Conservation (phyloP, 2,329 filamentous ascomycete species). For the Calonectria pauciramosa region DNA sequence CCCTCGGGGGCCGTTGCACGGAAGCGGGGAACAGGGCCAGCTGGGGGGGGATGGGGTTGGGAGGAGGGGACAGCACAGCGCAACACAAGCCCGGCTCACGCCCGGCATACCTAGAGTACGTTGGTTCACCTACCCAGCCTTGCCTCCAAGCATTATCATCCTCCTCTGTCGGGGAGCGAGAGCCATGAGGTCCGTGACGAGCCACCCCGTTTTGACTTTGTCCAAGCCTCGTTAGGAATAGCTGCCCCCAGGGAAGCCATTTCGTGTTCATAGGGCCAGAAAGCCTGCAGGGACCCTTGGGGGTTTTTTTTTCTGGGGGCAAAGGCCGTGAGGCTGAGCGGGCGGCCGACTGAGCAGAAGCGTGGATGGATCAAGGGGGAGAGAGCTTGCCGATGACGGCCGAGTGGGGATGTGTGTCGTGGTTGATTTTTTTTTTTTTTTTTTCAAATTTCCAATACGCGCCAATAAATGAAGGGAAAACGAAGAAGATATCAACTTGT, state of each 20-base stretch:
- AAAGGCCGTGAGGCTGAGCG: slow-evolving; percentile 28
- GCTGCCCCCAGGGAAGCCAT: not conserved
- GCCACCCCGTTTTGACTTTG: slow-evolving; percentile 1
- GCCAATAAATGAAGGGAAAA: not conserved
- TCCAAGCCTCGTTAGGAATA: slow-evolving; percentile 21
- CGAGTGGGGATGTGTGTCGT: slow-evolving; percentile 3
- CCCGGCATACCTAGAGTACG: not conserved
- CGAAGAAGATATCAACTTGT: not conserved
- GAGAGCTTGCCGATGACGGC: slow-evolving; percentile 19
- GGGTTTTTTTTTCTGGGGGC: slow-evolving; percentile 9
- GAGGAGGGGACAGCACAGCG: not conserved
- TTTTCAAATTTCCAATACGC: not conserved
- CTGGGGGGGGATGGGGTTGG: not conserved
- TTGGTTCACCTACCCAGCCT: not conserved
- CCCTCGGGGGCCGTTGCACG: not conserved
- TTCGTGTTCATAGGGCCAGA: slow-evolving; percentile 25
- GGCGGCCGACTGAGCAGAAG: slow-evolving; percentile 39
- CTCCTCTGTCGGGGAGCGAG: not conserved
- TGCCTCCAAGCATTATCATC: not conserved
- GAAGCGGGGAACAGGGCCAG: slow-evolving; percentile 11
- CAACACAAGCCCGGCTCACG: not conserved
- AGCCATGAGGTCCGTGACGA: slow-evolving; percentile 1
- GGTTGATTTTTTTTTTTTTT: not conserved
- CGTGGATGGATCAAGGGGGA: slow-evolving; percentile 33
- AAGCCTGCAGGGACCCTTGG: slow-evolving; percentile 6